phyloP scores from a whole-genome alignment of 1,284 basidiomycete species.

The Cryptococcus sp. region DNA sequence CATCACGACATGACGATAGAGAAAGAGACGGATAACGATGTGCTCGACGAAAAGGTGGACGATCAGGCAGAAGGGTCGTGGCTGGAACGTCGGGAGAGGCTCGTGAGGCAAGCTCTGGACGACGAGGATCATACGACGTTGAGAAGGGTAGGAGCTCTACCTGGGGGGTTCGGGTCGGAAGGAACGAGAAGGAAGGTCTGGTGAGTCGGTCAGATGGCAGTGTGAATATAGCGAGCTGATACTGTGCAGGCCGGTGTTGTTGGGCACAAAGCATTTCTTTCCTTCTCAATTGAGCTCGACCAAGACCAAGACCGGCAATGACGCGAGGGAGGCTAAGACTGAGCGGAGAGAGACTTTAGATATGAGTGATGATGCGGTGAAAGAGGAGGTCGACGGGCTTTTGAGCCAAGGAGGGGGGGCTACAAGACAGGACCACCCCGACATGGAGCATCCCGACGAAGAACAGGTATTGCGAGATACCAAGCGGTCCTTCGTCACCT shows the following conservation, averaged over 20 bases:
- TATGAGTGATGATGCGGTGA: background rate
- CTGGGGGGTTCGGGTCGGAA: constrained; percentile 42
- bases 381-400: background rate
- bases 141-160: constrained; percentile 31
- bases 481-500: constrained; percentile 79
- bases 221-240: too few species aligned
- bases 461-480: constrained; percentile 79
- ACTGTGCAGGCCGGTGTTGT: constrained; percentile 33
- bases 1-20: too few species aligned
- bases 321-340: too few species aligned
- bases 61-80: constrained; percentile 11
- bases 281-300: background rate
- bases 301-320: background rate
- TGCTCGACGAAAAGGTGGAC: background rate
- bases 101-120: constrained; percentile 29
- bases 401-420: background rate
- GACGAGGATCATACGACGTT: constrained; percentile 27
- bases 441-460: constrained; percentile 61
- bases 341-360: too few species aligned
- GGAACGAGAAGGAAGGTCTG: constrained; percentile 34
- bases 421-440: background rate
- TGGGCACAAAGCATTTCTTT: constrained; percentile 10
- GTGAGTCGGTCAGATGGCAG: too few species aligned
- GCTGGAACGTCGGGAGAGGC: constrained; percentile 23
- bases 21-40: background rate